Evolutionary conservation across 169 alveolate genomes (phyloP).

Genomic region (Babesia divergens): DNA sequence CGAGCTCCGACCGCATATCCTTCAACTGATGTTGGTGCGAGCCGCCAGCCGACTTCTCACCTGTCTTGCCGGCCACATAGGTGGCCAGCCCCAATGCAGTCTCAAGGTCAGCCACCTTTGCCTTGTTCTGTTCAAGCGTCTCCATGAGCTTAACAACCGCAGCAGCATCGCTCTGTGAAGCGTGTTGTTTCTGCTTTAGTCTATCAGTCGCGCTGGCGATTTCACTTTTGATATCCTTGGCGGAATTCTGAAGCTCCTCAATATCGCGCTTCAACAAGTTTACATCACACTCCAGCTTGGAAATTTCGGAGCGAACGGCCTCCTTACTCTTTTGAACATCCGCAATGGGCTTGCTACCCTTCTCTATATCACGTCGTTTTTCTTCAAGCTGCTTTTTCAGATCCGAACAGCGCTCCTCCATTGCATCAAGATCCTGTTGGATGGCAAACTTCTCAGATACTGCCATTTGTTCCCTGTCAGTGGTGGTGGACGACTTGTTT

Average conservation of each 20-base stretch:
- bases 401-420: conserved; percentile 9
- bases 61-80: conserved; percentile 34
- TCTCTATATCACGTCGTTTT: not conserved
- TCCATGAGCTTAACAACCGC: conserved; percentile 51
- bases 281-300: conserved; percentile 47
- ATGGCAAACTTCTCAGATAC: conserved; percentile 34
- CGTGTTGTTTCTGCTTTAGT: conserved; percentile 56
- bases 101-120: conserved; percentile 66
- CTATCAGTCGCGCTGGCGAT: conserved; percentile 55
- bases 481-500: not conserved
- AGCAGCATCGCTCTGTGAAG: conserved; percentile 39
- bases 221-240: conserved; percentile 44
- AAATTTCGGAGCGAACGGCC: conserved; percentile 49
- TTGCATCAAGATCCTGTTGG: conserved; percentile 43
- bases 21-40: conserved; percentile 64
- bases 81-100: conserved; percentile 41
- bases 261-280: conserved; percentile 62
- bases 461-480: conserved; percentile 36
- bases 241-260: conserved; percentile 35
- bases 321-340: conserved; percentile 45
- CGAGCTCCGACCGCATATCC: conserved; percentile 66
- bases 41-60: conserved; percentile 37
- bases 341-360: conserved; percentile 3
- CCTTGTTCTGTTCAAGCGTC: conserved; percentile 60
- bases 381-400: conserved; percentile 3